Conservation (phyloP, 305 asterid genomes). For the Solanum hybrid region DNA sequence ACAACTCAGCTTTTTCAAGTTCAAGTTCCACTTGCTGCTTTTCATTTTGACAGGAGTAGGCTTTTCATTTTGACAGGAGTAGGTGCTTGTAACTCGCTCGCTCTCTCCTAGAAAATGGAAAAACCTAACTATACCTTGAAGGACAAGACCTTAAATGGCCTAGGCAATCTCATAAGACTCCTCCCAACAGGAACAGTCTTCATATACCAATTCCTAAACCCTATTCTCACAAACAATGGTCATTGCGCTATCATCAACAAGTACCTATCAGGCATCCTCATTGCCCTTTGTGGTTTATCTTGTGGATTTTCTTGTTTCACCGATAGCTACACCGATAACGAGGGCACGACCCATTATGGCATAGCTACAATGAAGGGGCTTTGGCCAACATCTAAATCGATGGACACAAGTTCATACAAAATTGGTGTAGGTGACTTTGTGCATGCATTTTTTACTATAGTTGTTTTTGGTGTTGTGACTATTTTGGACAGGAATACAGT, state of each 20-base stretch:
- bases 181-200: constrained; percentile 85
- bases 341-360: constrained; percentile 41
- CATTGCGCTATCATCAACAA: constrained; percentile 35
- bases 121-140: constrained; percentile 7
- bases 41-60: background rate
- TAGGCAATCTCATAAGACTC: constrained; percentile 60
- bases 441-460: constrained; percentile 40
- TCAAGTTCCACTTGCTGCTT: background rate
- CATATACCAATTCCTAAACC: constrained; percentile 66
- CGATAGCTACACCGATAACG: constrained; percentile 46
- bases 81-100: background rate
- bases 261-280: constrained; percentile 32
- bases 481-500: constrained; percentile 48
- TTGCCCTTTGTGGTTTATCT: constrained; percentile 30
- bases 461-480: constrained; percentile 45
- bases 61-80: too few species aligned
- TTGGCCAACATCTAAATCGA: constrained; percentile 27
- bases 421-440: constrained; percentile 43
- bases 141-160: constrained; percentile 31
- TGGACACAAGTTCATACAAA: constrained; percentile 28
- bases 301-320: constrained; percentile 62
- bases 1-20: background rate
- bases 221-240: constrained; percentile 68
- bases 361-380: constrained; percentile 54
- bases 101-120: constrained; percentile 14